phyloP scores from a whole-genome alignment of 306 rosid species.

The Sesbania bispinosa region DNA sequence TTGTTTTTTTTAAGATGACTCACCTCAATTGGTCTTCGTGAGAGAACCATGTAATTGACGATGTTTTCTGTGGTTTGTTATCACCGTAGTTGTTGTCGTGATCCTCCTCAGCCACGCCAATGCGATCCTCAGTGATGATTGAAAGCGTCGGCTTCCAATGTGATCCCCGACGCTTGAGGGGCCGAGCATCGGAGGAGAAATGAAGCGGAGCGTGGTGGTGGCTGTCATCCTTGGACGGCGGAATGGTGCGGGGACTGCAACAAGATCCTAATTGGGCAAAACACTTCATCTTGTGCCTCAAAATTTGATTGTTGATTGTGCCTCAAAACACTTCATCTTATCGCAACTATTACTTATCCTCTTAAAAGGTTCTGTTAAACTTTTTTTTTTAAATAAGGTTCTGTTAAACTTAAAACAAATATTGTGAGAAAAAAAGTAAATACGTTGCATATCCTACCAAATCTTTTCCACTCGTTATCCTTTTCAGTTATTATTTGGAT shows the following conservation, averaged over 20 bases:
- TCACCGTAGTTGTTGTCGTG: background rate
- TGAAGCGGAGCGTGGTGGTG: background rate
- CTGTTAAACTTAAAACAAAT: too few relatives aligned
- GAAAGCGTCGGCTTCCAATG: constrained; percentile 22
- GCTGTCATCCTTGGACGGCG: background rate
- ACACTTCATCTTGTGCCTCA: background rate
- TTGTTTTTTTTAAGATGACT: background rate
- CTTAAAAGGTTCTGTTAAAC: too few relatives aligned
- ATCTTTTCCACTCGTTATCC: too few relatives aligned
- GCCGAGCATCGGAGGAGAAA: background rate
- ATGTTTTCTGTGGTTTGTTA: background rate
- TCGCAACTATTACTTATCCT: too few relatives aligned
- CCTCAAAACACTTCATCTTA: too few relatives aligned
- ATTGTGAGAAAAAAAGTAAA: too few relatives aligned
- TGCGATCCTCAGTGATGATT: constrained; percentile 16
- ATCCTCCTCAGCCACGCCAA: background rate
- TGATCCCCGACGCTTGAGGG: background rate
- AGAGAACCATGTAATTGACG: background rate
- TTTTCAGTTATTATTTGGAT: too few relatives aligned
- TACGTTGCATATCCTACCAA: too few relatives aligned
- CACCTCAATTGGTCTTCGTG: background rate
- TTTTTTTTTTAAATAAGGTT: too few relatives aligned
- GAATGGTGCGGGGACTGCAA: background rate
- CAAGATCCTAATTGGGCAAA: background rate
- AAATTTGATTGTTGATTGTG: background rate